Conservation (phyloP, 768 basidiomycete genomes). For the Lentinula guzmanii region DNA sequence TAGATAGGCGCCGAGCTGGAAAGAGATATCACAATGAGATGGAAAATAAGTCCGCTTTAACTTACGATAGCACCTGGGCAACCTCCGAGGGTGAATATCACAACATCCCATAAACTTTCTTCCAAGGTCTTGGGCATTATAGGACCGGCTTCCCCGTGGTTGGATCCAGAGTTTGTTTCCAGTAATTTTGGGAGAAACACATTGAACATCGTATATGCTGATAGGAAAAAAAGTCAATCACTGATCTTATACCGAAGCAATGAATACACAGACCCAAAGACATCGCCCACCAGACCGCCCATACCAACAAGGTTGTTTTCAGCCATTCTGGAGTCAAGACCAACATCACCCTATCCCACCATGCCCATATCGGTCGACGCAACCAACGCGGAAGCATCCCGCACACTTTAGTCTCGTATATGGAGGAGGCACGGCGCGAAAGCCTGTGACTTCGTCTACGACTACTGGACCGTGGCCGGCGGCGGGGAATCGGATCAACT, state of each 20-base stretch:
- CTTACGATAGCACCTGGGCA: slow-evolving; percentile 80
- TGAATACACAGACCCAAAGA: slow-evolving; percentile 52
- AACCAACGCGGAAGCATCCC: slow-evolving; percentile 47
- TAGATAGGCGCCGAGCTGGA: slow-evolving; percentile 78
- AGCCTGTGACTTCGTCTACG: background rate
- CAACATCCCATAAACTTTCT: slow-evolving; percentile 78
- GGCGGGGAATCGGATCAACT: background rate
- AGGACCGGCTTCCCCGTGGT: slow-evolving; percentile 9
- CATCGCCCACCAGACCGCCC: slow-evolving; percentile 73
- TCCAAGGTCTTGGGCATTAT: slow-evolving; percentile 39
- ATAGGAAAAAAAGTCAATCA: background rate
- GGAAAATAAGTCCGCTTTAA: slow-evolving; percentile 9
- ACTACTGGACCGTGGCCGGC: background rate
- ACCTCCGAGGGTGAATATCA: slow-evolving; percentile 78
- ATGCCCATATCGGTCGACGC: slow-evolving; percentile 56
- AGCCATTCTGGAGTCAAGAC: slow-evolving; percentile 75
- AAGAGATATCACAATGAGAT: background rate
- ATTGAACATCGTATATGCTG: slow-evolving; percentile 90
- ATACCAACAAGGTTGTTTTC: slow-evolving; percentile 71
- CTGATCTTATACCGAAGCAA: background rate
- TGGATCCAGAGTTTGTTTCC: slow-evolving; percentile 42
- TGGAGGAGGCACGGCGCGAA: slow-evolving; percentile 26
- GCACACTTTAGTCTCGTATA: slow-evolving; percentile 38
- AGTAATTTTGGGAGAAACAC: slow-evolving; percentile 84
- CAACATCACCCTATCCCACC: slow-evolving; percentile 61